A percentile compares a stretch with the other conserved stretches of the same genome.
Conservation (phyloP, 1,139 yeast species). For the Candida glucosophila region DNA sequence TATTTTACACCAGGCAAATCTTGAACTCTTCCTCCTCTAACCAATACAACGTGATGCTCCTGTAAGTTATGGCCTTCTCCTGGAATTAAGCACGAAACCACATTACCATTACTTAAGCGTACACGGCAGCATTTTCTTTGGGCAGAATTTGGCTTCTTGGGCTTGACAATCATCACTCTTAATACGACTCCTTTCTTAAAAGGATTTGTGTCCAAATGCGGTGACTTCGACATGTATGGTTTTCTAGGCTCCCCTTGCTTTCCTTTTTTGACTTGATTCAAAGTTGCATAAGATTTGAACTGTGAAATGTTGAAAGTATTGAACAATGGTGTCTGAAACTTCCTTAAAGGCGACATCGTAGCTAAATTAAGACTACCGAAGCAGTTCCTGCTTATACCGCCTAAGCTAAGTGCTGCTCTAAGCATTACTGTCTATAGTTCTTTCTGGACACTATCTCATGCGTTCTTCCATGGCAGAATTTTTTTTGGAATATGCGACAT, state of each 20-base stretch:
- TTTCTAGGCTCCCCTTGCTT: constrained; percentile 48
- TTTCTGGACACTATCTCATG: too few relatives aligned
- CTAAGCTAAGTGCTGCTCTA: too few relatives aligned
- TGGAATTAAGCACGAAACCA: constrained; percentile 88
- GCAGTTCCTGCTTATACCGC: too few relatives aligned
- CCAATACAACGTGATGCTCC: constrained; percentile 93
- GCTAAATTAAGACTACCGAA: too few relatives aligned
- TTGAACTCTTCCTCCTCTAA: constrained; percentile 96
- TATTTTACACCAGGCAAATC: constrained; percentile 98
- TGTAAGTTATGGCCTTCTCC: constrained; percentile 99
- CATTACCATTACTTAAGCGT: constrained; percentile 81
- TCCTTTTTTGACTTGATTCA: constrained; percentile 67
- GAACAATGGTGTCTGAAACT: too few relatives aligned
- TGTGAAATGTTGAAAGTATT: too few relatives aligned
- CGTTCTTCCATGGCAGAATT: too few relatives aligned
- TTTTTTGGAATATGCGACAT: too few relatives aligned
- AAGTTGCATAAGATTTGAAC: constrained; percentile 64
- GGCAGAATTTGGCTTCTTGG: constrained; percentile 97
- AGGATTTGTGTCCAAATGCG: constrained; percentile 76
- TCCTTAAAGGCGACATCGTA: too few relatives aligned
- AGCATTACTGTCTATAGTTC: too few relatives aligned
- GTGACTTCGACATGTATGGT: constrained; percentile 48
- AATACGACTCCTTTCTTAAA: constrained; percentile 91
- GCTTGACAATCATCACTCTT: constrained; percentile 89
- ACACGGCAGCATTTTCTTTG: constrained; percentile 96